A percentile compares a stretch with the other conserved stretches of the same genome.
These are phyloP conservation scores for Ophiorrhiza pumila DNA, from an alignment of 257 asterid genomes.

Conservation along the genomic window DNA sequence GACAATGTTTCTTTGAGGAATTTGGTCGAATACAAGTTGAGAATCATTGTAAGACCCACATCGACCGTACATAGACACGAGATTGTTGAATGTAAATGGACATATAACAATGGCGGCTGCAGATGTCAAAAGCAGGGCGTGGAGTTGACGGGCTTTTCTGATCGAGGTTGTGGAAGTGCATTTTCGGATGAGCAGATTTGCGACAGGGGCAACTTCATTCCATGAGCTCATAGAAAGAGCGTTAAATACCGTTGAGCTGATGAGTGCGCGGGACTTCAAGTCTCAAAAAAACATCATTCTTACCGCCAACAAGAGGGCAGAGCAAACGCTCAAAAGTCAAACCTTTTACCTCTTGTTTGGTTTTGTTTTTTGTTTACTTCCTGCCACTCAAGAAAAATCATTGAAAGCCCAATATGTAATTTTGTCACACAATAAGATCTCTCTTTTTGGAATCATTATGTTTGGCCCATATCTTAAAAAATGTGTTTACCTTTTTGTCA, in stretches of 20 bases:
- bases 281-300: too few species aligned
- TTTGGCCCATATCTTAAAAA: too few species aligned
- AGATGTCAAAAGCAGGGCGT: constrained; percentile 63
- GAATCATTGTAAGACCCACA: constrained; percentile 54
- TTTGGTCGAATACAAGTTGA: constrained; percentile 68
- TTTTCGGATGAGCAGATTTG: constrained; percentile 41
- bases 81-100: constrained; percentile 57
- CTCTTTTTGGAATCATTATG: too few species aligned
- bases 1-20: constrained; percentile 63
- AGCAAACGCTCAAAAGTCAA: neutral
- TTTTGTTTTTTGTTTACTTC: too few species aligned
- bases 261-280: too few species aligned
- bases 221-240: constrained; percentile 43
- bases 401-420: too few species aligned
- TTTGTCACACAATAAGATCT: too few species aligned
- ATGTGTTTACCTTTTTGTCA: too few species aligned
- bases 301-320: constrained; percentile 1
- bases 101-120: constrained; percentile 20
- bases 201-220: constrained; percentile 37
- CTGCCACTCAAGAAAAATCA: too few species aligned
- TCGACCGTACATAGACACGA: constrained; percentile 69
- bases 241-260: neutral
- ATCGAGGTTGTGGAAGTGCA: constrained; percentile 54
- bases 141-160: constrained; percentile 64
- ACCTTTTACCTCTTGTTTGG: too few species aligned